phyloP scores from a whole-genome alignment of 257 asterid species.

The Solanum paucissectum region DNA sequence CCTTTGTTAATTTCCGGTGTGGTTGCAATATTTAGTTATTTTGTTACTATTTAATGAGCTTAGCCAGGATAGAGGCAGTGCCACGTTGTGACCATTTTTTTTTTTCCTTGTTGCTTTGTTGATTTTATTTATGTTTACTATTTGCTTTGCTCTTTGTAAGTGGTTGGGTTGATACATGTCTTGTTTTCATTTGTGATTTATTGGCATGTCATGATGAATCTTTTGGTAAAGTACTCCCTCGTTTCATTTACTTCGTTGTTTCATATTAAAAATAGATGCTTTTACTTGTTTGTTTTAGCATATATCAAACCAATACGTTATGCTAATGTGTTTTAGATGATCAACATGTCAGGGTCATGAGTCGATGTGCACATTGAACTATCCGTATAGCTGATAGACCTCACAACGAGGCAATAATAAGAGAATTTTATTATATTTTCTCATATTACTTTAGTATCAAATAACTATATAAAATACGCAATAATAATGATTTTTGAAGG shows the following conservation, averaged over 20 bases:
- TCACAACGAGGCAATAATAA: not conserved
- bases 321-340: not conserved
- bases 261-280: too few species aligned
- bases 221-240: not conserved
- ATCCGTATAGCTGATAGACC: not conserved
- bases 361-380: too few species aligned
- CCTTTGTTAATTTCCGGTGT: not conserved
- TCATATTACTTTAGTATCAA: not conserved
- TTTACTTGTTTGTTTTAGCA: too few species aligned
- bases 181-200: not conserved
- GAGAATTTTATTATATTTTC: not conserved
- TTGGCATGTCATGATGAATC: not conserved
- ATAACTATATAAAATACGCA: too few species aligned
- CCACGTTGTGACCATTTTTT: not conserved
- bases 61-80: slow-evolving; percentile 33
- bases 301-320: too few species aligned
- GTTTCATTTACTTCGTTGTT: not conserved
- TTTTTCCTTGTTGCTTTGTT: not conserved
- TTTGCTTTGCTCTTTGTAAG: not conserved
- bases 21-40: not conserved
- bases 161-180: not conserved
- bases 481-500: not conserved
- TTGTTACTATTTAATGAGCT: not conserved
- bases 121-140: not conserved
- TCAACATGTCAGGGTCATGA: too few species aligned